Base-by-base conservation (phyloP, 768 basidiomycete genomes). In the Lentinula sp. region DNA sequence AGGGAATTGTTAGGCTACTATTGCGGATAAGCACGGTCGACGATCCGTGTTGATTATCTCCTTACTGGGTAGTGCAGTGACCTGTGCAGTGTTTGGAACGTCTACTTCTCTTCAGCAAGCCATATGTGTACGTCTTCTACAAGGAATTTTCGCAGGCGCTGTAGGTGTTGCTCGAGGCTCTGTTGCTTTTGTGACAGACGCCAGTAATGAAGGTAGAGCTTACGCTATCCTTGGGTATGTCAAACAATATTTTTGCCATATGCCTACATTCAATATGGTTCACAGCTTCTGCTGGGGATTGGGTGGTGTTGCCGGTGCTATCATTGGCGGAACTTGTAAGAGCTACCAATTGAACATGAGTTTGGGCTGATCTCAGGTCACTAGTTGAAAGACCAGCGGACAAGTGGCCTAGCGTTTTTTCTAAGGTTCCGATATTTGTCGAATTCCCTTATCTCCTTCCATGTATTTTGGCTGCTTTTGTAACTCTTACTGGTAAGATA, bases 161-260 rank as follows among this genome's bases (percentile, higher is more conserved):
- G 89, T 98, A 16, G 96, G 96, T 21, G 96, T 98, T 31, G 95
- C 94, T 48, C 84, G 96, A 68, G 91, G 94, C 11, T 89, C 86
- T 18, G 87, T 98, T 55, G 76, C 91, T 11, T 87, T 87, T 64
- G 82, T 99, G 61, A 95, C 97, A 0, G 95, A 98, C 71, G 76
- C 86, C 32, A 89, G 87, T 56, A 99, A 99, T 72, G 95, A 98
- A 73, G 91, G 91, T 28, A 82, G 93, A 65, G 97, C 96, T 23
- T 98, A 98, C 72, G 93, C 95, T 50, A 91, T 95, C 61, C 78
- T 98, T 51, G 95, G 95, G 85, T 89, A 64, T 65, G 74, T 65
- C 55, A 42, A 40, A 18, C 4, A 56, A 28, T 3, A 11, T 56
- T n/a, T 11, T 23, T 2, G 8, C 21, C 37, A 34, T 50, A 48